Conservation (phyloP, 73 alveolate species). For the Uronychia setigera region DNA sequence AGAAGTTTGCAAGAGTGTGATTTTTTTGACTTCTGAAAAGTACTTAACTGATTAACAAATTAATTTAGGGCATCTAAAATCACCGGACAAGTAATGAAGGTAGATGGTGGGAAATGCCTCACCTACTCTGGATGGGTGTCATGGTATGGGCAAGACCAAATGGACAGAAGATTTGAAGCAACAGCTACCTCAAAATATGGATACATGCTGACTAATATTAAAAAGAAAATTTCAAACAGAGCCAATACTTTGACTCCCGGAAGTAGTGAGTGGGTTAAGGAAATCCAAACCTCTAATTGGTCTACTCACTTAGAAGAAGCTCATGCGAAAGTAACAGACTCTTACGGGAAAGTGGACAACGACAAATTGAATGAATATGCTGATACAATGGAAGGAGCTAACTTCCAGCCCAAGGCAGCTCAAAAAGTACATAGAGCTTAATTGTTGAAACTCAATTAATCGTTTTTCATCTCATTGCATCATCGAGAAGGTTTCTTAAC, state of each 20-base stretch:
- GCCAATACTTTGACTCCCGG: slow-evolving; percentile 6
- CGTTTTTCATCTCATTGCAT: slow-evolving; percentile 51
- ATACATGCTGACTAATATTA: slow-evolving; percentile 49
- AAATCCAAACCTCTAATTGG: slow-evolving; percentile 59
- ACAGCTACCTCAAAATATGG: slow-evolving; percentile 43
- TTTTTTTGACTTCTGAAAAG: slow-evolving; percentile 82
- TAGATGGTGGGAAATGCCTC: slow-evolving; percentile 90
- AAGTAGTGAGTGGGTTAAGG: slow-evolving; percentile 63
- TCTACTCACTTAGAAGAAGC: slow-evolving; percentile 77
- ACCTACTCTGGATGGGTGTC: slow-evolving; percentile 79
- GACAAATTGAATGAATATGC: slow-evolving; percentile 51
- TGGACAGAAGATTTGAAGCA: slow-evolving; percentile 84
- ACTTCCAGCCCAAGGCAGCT: slow-evolving; percentile 51
- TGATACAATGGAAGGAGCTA: slow-evolving; percentile 51
- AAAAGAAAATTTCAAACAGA: slow-evolving; percentile 48
- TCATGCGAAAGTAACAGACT: slow-evolving; percentile 60
- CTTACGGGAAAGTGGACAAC: slow-evolving; percentile 53
- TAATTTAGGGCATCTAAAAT: slow-evolving; percentile 67
- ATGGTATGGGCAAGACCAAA: slow-evolving; percentile 83
- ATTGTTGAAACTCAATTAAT: background rate
- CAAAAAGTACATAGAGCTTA: background rate
- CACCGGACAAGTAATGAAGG: slow-evolving; percentile 90
- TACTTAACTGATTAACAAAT: background rate
- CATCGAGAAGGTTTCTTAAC: slow-evolving; percentile 56
- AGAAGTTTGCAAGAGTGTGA: slow-evolving; percentile 84